phyloP scores from a whole-genome alignment of 2,329 filamentous ascomycete species.

The Monilinia vaccinii-corymbosi region DNA sequence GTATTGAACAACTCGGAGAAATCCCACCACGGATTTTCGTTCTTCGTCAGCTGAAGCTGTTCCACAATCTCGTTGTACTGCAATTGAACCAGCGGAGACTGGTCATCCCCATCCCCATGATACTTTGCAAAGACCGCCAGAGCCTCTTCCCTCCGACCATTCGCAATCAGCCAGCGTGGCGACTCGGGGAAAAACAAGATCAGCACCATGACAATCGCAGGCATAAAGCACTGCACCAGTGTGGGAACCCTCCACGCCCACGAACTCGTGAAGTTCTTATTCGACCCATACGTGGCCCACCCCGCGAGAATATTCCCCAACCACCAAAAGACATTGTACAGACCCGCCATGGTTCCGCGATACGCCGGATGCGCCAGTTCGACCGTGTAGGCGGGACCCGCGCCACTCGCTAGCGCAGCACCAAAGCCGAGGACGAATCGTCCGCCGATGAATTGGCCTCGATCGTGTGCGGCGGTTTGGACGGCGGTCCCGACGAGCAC shows the following conservation, averaged over 20 bases:
- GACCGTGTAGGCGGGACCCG: background rate
- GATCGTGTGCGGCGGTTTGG: slow-evolving; percentile 37
- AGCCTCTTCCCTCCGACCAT: slow-evolving; percentile 47
- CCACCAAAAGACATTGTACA: background rate
- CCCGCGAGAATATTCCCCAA: background rate
- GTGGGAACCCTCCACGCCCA: slow-evolving; percentile 51
- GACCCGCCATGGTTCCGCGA: background rate
- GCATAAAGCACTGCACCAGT: slow-evolving; percentile 40
- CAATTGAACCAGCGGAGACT: slow-evolving; percentile 43
- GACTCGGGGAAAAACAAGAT: slow-evolving; percentile 34
- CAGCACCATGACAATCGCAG: slow-evolving; percentile 37
- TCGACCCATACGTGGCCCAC: background rate
- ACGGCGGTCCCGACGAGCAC: slow-evolving; percentile 20
- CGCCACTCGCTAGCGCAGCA: slow-evolving; percentile 46
- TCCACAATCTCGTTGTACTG: slow-evolving; percentile 49
- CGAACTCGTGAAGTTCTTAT: background rate
- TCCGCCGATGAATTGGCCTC: slow-evolving; percentile 46
- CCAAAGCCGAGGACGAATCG: slow-evolving; percentile 48
- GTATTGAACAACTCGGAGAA: slow-evolving; percentile 45
- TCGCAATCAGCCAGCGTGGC: slow-evolving; percentile 36
- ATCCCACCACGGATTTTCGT: slow-evolving; percentile 52
- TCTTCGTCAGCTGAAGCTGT: slow-evolving; percentile 37
- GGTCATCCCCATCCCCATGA: slow-evolving; percentile 46
- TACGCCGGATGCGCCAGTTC: background rate
- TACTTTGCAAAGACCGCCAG: slow-evolving; percentile 46